phyloP scores from a whole-genome alignment of 2,329 filamentous ascomycete genomes.

The Fusarium floridanum region DNA sequence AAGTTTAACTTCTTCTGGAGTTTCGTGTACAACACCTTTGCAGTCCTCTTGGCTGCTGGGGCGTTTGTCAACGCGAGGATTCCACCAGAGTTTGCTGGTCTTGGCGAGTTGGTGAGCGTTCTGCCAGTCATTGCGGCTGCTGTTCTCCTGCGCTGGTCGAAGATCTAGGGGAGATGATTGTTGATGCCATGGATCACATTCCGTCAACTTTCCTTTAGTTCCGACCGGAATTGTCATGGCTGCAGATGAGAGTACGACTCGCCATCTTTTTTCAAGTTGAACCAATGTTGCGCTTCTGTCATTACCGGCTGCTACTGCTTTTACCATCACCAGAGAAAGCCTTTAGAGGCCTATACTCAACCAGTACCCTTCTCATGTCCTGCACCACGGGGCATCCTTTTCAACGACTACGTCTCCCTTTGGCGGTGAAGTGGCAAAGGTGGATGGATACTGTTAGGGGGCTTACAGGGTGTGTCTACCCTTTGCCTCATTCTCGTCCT shows the following conservation, averaged over 20 bases:
- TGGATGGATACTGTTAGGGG: constrained; percentile 8
- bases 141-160: constrained; percentile 44
- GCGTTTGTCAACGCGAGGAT: constrained; percentile 68
- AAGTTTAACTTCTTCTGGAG: constrained; percentile 79
- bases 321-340: constrained; percentile 15
- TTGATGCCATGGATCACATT: constrained; percentile 1
- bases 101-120: constrained; percentile 82
- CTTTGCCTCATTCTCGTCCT: constrained; percentile 10
- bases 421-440: neutral
- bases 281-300: constrained; percentile 24
- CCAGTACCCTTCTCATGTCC: constrained; percentile 18
- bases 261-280: neutral
- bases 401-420: constrained; percentile 4
- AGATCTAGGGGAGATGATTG: constrained; percentile 27
- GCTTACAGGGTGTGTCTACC: constrained; percentile 8
- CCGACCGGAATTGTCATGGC: neutral
- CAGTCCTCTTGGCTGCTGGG: constrained; percentile 75
- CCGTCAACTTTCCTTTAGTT: constrained; percentile 12
- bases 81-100: constrained; percentile 73
- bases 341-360: constrained; percentile 6
- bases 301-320: constrained; percentile 17
- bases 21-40: constrained; percentile 77
- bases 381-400: neutral
- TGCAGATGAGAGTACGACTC: neutral
- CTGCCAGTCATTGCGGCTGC: constrained; percentile 70